Evolutionary conservation across 2,329 filamentous ascomycete species (phyloP), one percentile per base, ranked within the genome.

Genomic region (Beauveria sp.): DNA sequence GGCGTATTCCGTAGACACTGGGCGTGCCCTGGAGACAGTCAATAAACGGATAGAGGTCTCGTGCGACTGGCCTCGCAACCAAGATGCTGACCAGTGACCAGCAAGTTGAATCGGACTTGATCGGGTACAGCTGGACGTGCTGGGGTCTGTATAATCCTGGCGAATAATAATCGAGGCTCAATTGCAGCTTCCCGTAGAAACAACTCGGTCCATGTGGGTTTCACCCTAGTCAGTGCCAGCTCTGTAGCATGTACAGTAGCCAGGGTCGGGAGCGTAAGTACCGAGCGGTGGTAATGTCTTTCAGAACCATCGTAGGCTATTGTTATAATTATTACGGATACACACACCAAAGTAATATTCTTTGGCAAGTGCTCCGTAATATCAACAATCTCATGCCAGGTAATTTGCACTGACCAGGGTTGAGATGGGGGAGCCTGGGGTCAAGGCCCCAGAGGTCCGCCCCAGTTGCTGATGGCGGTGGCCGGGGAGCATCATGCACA

Each of bases 111-210:
- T 59, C 57, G 57, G 45, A 26, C 47, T 43, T 52, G 49, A 52
- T 59, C 57, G 57, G 47, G 46, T 8, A 52, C 49, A 40, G 47
- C 57, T 52, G 57, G 38, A 9, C 47, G 43, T 24, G 47, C 47
- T 34, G 40, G 57, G 57, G 57, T 59, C 28, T 45, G n/a, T 34
- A 22, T 52, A 40, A 52, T 52, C 57, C 57, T 45, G 40, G 57
- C 47, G 57, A 59, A 59, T 52, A 16, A 38, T 38, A 40, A 59
- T 59, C 57, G 57, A 59, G 57, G 47, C 47, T 59, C 57, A 59
- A 52, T 24, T 59, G 57, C 47, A 52, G 57, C 47, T 52, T 38
- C 14, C 18, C 6, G 46, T 34, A 59, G 26, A 58, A 51, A 59
- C 26, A 51, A 34, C 10, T 52, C 16, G 47, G 38, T 45, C 57